These are phyloP conservation scores for Erodium texanum DNA, from an alignment of 441 rosid species.

Conservation along the genomic window DNA sequence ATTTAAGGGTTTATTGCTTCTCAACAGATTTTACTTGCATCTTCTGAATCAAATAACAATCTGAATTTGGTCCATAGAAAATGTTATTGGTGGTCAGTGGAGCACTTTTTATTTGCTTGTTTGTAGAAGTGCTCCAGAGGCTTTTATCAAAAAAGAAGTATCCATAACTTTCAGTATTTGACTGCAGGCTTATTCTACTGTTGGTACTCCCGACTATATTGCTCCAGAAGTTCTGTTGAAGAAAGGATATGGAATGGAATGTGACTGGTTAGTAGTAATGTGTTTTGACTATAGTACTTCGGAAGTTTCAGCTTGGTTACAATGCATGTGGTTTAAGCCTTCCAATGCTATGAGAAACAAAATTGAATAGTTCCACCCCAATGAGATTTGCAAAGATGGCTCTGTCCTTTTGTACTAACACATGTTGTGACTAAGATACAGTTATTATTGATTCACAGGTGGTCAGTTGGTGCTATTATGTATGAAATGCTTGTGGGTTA, in stretches of 20 bases:
- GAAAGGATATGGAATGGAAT: conserved; percentile 98
- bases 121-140: background rate
- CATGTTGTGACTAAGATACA: conserved; percentile 12
- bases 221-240: conserved; percentile 97
- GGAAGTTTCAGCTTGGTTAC: background rate
- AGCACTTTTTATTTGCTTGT: background rate
- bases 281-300: background rate
- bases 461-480: conserved; percentile 70
- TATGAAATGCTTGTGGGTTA: conserved; percentile 42
- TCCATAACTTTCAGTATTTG: background rate
- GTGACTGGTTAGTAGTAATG: conserved; percentile 69
- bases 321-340: background rate
- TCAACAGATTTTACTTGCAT: background rate
- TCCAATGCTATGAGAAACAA: background rate
- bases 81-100: background rate
- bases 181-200: conserved; percentile 84
- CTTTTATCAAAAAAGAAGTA: background rate
- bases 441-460: conserved; percentile 18
- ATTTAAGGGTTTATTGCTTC: too few species aligned
- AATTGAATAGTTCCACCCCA: too few species aligned
- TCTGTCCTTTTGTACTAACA: conserved; percentile 5
- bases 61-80: background rate
- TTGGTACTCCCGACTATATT: conserved; percentile 96
- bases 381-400: too few species aligned
- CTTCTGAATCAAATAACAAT: background rate